Percentiles rank a stretch among this genome's conserved stretches.
Conservation (phyloP, 495 filamentous ascomycete species). For the Hyaloscypha finlandica region DNA sequence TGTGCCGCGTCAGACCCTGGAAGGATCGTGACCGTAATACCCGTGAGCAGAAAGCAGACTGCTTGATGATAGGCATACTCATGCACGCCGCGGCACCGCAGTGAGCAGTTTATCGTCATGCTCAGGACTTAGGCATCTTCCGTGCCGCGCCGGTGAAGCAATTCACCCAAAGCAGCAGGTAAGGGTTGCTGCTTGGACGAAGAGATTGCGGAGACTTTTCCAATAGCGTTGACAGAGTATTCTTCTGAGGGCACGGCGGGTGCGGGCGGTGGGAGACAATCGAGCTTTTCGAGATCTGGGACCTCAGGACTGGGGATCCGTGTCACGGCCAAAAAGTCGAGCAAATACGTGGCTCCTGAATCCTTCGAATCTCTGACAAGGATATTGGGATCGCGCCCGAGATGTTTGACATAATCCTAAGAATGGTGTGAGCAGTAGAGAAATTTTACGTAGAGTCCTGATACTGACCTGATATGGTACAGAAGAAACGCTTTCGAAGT, state of each 20-base stretch:
- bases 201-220: conserved; percentile 3
- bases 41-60: background rate
- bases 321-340: no score
- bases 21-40: background rate
- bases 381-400: no score
- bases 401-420: no score
- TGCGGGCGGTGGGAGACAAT: background rate
- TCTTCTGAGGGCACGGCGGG: background rate
- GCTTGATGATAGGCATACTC: conserved; percentile 1
- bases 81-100: conserved; percentile 10
- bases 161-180: conserved; percentile 3
- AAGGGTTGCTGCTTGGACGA: conserved; percentile 14
- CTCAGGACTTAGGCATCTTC: conserved; percentile 16
- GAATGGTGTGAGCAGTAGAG: no score
- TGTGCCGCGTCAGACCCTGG: no score
- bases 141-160: conserved; percentile 1
- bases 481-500: no score
- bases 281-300: background rate
- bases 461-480: no score
- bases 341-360: no score
- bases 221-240: conserved; percentile 1
- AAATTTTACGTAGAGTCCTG: no score
- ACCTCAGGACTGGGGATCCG: no score
- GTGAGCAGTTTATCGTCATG: conserved; percentile 18
- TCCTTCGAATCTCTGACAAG: no score